Evolutionary conservation across 257 asterid species (phyloP), one percentile per base, ranked within the genome.

Genomic region (Striga asiatica): DNA sequence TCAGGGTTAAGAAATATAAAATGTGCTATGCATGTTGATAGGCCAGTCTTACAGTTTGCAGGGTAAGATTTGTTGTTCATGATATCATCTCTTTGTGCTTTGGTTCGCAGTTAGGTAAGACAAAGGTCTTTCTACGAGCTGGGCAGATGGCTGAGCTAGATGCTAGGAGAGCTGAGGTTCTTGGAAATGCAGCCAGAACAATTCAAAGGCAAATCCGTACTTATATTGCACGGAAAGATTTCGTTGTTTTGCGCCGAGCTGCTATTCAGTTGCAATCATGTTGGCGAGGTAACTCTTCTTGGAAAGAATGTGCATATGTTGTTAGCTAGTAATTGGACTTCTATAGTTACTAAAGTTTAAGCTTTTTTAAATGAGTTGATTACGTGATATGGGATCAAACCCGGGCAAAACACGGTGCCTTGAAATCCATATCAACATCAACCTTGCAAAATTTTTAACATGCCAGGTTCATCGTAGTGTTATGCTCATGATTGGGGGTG

Each of bases 111-210:
- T 81, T 88, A 62, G 99, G 99, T 64, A 92, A 76, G 80, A 78
- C 95, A 29, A 92, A 92, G 81, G 94, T 88, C 69, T 92, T 92
- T 77, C 76, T 92, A 50, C 84, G 99, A 61, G 97, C 99, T 75
- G 99, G 97, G 65, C 99, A 92, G 82, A 92, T 88, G 97, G 97
- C 99, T 47, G 95, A 88, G 76, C 80, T 92, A 52, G 99, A 92
- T 66, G 86, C 97, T 34, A 85, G 85, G 69, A 82, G 99, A 79
- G 86, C 94, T 29, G 95, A 81, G 82, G 94, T 88, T 62, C 94
- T 88, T 66, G 95, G 95, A 68, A 88, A 88, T 78, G 97, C 99
- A 59, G 97, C 99, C 69, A 79, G 77, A 74, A 76, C 71, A 29
- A 85, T 92, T 71, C 99, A 92, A 81, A 79, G 99, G 72, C 94